Percentiles rank a stretch among this genome's conserved stretches.
Evolutionary conservation across 2,329 filamentous ascomycete genomes (phyloP).

Genomic region (Keithomyces neogunnii): DNA sequence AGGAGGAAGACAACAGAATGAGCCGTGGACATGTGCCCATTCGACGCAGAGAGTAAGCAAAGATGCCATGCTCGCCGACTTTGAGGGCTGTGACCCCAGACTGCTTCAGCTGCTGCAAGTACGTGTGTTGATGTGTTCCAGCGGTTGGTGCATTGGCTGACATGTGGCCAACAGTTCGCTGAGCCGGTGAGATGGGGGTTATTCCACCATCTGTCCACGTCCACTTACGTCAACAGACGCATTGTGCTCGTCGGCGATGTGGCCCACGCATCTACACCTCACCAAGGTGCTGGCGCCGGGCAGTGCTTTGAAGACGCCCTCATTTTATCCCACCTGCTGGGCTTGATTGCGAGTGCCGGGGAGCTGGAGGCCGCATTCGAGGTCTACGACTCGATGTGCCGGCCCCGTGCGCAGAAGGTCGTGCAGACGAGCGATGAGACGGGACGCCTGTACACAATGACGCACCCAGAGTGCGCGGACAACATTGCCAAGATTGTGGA

Average conservation of each 20-base stretch:
- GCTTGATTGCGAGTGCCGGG: not conserved
- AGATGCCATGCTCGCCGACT: not conserved
- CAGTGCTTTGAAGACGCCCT: not conserved
- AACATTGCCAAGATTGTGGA: not conserved
- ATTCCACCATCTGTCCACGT: not conserved
- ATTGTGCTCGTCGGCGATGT: not conserved
- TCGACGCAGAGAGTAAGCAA: not conserved
- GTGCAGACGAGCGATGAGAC: not conserved
- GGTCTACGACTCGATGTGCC: not conserved
- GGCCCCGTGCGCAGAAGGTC: not conserved
- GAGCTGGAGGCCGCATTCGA: not conserved
- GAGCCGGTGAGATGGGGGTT: not conserved
- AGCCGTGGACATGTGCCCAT: not conserved
- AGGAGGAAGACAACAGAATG: not conserved
- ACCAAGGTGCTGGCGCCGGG: not conserved
- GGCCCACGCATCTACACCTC: not conserved
- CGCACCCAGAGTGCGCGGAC: not conserved
- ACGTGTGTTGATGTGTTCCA: not conserved
- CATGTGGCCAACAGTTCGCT: not conserved
- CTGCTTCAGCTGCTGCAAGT: not conserved
- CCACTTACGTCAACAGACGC: not conserved
- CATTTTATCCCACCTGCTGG: not conserved
- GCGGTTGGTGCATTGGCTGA: not conserved
- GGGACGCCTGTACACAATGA: not conserved
- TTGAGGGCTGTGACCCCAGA: not conserved